phyloP scores from a whole-genome alignment of 352 stramenopile genomes.

The Globisporangium iwayamae region DNA sequence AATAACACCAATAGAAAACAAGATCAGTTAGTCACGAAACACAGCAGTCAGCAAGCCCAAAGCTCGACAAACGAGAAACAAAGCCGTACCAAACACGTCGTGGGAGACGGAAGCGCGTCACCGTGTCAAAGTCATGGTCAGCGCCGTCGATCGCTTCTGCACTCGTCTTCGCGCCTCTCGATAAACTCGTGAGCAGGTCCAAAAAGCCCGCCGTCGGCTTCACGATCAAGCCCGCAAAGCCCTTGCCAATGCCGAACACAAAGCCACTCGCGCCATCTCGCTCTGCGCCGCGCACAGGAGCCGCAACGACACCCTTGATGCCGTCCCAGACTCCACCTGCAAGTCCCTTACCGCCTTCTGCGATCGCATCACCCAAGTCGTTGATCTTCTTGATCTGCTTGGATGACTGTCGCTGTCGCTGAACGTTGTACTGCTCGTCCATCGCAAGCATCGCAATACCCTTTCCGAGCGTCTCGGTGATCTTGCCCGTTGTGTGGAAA shows the following conservation, averaged over 20 bases:
- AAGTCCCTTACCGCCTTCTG: conserved; percentile 78
- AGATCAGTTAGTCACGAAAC: neutral
- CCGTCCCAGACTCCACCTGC: conserved; percentile 80
- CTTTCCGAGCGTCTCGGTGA: conserved; percentile 86
- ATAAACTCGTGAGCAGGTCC: conserved; percentile 80
- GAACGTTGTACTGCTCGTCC: conserved; percentile 86
- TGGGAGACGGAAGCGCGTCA: conserved; percentile 66
- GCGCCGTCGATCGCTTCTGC: conserved; percentile 71
- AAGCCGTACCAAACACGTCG: conserved; percentile 69
- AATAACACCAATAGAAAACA: conserved; percentile 7
- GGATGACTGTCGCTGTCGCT: conserved; percentile 71
- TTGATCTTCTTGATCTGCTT: conserved; percentile 76
- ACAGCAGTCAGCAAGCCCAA: neutral
- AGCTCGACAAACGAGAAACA: neutral
- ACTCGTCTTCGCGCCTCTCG: conserved; percentile 76
- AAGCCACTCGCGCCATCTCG: conserved; percentile 75
- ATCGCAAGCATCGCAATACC: conserved; percentile 82
- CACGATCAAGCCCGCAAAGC: conserved; percentile 76
- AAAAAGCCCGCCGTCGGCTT: conserved; percentile 82
- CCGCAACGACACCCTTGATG: conserved; percentile 75
- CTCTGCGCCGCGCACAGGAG: conserved; percentile 73
- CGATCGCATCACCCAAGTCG: conserved; percentile 73
- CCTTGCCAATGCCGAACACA: conserved; percentile 82
- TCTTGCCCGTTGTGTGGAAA: conserved; percentile 89
- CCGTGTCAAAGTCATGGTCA: conserved; percentile 39